Evolutionary conservation across 2,329 filamentous ascomycete species (phyloP).

Genomic region (Drechslera avenae): DNA sequence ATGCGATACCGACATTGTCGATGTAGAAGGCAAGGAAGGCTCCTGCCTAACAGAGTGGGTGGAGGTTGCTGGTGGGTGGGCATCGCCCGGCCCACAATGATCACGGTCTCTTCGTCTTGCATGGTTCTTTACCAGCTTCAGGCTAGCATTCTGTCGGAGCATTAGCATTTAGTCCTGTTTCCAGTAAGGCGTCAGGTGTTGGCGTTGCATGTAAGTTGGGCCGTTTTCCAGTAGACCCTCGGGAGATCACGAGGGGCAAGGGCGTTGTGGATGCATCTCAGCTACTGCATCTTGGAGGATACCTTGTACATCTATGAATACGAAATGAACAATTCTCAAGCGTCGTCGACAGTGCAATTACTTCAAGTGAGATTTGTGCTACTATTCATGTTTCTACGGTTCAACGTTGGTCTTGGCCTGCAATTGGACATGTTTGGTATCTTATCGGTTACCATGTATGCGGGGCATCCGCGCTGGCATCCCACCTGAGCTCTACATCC

Average conservation of each 20-base stretch:
- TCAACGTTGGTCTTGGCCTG: not conserved
- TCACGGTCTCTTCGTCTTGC: constrained; percentile 16
- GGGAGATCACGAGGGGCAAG: constrained; percentile 2
- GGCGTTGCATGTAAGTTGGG: constrained; percentile 23
- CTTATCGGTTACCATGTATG: constrained; percentile 16
- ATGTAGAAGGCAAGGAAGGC: constrained; percentile 96
- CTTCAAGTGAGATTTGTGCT: not conserved
- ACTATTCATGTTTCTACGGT: not conserved
- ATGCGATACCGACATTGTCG: constrained; percentile 96
- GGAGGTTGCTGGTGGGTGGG: constrained; percentile 93
- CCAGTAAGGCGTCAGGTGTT: constrained; percentile 30
- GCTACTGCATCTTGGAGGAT: constrained; percentile 1
- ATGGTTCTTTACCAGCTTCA: constrained; percentile 22
- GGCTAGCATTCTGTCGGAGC: constrained; percentile 29
- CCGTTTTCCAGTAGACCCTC: constrained; percentile 7
- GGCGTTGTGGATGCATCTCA: constrained; percentile 18
- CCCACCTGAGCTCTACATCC: constrained; percentile 8
- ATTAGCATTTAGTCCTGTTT: constrained; percentile 24
- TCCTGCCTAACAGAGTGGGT: constrained; percentile 97
- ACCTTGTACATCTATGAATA: constrained; percentile 9
- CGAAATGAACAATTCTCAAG: constrained; percentile 2
- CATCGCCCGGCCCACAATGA: constrained; percentile 54
- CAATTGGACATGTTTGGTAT: constrained; percentile 6
- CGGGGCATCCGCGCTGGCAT: constrained; percentile 11
- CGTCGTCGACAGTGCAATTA: not conserved